phyloP scores from a whole-genome alignment of 768 basidiomycete genomes.

The Chalciporus piperatus region DNA sequence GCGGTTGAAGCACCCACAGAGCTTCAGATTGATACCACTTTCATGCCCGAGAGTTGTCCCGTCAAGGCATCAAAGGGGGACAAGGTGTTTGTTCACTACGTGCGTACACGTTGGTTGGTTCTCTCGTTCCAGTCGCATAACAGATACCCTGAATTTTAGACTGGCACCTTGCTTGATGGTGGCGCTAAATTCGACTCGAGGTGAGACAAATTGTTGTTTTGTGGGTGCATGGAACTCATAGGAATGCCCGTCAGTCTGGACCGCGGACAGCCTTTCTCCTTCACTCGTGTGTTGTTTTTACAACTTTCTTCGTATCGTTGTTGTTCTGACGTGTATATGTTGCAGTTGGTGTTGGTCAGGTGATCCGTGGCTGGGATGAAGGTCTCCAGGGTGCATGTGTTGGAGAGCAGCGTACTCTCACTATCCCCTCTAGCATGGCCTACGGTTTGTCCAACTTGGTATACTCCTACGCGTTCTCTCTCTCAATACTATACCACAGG shows the following conservation, averaged over 20 bases:
- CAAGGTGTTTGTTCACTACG: conserved; percentile 73
- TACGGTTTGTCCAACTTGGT: conserved; percentile 61
- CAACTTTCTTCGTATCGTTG: neutral
- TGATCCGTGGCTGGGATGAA: conserved; percentile 84
- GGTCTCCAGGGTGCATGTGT: conserved; percentile 85
- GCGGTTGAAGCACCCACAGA: conserved; percentile 50
- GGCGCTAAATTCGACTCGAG: conserved; percentile 92
- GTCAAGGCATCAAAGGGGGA: conserved; percentile 60
- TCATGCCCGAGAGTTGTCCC: conserved; percentile 54
- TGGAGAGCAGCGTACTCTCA: conserved; percentile 83
- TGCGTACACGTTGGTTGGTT: conserved; percentile 33
- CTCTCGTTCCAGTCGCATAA: neutral
- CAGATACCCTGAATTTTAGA: conserved; percentile 39
- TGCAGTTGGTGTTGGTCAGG: conserved; percentile 74
- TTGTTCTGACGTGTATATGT: conserved; percentile 3
- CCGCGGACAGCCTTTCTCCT: conserved; percentile 69
- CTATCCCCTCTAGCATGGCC: conserved; percentile 75
- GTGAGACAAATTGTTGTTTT: conserved; percentile 33
- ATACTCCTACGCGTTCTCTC: neutral
- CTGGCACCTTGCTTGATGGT: conserved; percentile 71
- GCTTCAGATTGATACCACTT: conserved; percentile 62
- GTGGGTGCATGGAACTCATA: neutral
- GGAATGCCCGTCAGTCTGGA: conserved; percentile 47
- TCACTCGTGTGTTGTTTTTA: conserved; percentile 60
- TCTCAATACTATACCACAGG: conserved; percentile 41